Conservation (phyloP, 257 asterid species). For the Capsicum rhomboideum region DNA sequence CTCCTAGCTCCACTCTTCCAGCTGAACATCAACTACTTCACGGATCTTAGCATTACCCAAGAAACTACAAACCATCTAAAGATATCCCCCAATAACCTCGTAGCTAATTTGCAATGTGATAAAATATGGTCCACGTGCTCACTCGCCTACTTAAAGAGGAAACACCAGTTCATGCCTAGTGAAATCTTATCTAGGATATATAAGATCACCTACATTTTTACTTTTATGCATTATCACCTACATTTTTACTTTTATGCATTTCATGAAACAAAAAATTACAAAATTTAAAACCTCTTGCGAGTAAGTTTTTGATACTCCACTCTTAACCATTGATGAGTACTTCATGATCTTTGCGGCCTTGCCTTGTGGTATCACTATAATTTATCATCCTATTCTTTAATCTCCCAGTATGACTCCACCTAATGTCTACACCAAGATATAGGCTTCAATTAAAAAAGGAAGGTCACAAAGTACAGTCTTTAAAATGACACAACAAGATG, state of each 20-base stretch:
- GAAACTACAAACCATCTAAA: no score
- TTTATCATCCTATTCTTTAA: not conserved
- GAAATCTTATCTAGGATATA: not conserved
- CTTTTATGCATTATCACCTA: not conserved
- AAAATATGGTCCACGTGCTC: no score
- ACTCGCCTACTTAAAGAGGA: no score
- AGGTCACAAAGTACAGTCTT: no score
- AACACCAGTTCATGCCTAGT: no score
- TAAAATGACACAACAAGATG: no score
- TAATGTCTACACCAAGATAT: not conserved
- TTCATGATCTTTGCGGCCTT: not conserved
- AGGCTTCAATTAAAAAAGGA: no score
- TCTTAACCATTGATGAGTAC: not conserved
- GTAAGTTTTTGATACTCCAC: not conserved
- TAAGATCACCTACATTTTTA: not conserved
- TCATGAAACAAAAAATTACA: not conserved
- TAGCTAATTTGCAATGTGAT: no score
- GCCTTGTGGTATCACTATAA: not conserved
- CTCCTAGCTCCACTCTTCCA: no score
- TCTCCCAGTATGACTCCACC: not conserved
- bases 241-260: not conserved
- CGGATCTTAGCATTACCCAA: no score
- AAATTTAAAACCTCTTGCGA: not conserved
- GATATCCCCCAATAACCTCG: no score
- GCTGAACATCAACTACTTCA: no score